Evolutionary conservation across 2,329 filamentous ascomycete genomes (phyloP).

Genomic region (Pyrenophora seminiperda): DNA sequence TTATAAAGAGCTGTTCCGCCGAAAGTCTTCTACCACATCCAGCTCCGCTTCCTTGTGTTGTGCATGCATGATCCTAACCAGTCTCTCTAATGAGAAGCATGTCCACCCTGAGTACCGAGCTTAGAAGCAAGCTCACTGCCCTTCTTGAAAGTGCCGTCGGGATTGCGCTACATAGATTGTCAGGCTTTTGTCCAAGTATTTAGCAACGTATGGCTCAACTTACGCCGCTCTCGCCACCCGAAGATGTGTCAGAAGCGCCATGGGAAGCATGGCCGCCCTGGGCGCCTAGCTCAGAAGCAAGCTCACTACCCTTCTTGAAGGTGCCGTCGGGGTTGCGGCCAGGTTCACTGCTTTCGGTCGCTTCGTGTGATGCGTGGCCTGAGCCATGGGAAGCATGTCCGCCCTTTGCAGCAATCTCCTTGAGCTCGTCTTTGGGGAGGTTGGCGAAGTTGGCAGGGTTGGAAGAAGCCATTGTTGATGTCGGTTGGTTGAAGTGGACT

Average conservation of each 20-base stretch:
- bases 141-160: conserved; percentile 47
- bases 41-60: too few relatives aligned
- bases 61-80: too few relatives aligned
- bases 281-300: conserved; percentile 47
- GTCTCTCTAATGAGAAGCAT: conserved; percentile 26
- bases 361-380: conserved; percentile 36
- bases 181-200: conserved; percentile 18
- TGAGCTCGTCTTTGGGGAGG: conserved; percentile 56
- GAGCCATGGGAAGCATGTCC: conserved; percentile 50
- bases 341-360: conserved; percentile 16
- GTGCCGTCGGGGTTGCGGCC: conserved; percentile 49
- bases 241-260: conserved; percentile 22
- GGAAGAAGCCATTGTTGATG: conserved; percentile 44
- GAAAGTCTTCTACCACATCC: too few relatives aligned
- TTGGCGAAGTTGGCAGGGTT: conserved; percentile 61
- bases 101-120: conserved; percentile 41
- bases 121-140: conserved; percentile 45
- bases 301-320: conserved; percentile 46
- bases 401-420: conserved; percentile 57
- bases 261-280: conserved; percentile 45
- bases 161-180: conserved; percentile 50
- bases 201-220: conserved; percentile 16
- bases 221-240: conserved; percentile 28
- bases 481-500: conserved; percentile 5
- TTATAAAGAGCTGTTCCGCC: too few relatives aligned